Evolutionary conservation across 495 filamentous ascomycete genomes (phyloP), one percentile per base, ranked within the genome.

Genomic region (Tuber melanosporum): DNA sequence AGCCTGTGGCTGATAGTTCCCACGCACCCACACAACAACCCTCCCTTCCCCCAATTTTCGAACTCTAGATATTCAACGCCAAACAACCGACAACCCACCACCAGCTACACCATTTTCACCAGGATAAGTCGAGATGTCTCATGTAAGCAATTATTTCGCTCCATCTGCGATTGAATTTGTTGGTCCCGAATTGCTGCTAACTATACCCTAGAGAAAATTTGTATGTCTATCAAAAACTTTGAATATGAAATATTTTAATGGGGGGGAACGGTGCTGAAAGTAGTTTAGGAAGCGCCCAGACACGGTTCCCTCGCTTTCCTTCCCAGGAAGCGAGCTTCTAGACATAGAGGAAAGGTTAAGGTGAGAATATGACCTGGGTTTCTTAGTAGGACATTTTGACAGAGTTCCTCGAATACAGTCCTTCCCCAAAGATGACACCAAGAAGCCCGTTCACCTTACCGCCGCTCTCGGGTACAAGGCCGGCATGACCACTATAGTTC

Each of bases 391-490:
- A 45, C 52, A 71, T 72, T 77, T 70, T n/a, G 70, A 74, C 78
- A 69, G 75, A 80, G 72, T 72, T 71, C 70, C 44, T 76, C 75
- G 19, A 45, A 77, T 75, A 74, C 79, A 80, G 52, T 74, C 87
- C 88, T 99, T 99, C 91, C 96, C 96, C 85, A 98, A 98, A 90
- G 96, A 99, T 92, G 94, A 99, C 89, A 88, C 94, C 81, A 98
- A 98, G 91, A 95, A 98, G 90, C 93, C 94, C 83, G 94, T 98
- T 87, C 96, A 99, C 89, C 89, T 99, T 83, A 99, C 96, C 78
- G 96, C 96, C 86, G 89, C 92, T 85, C 94, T 99, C 90, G 96
- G 96, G 86, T 99, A 99, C 92, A 99, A 99, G 93, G 96, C 96
- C 85, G 96, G 96, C 88, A 99, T 99, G 96, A 97, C 93, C 86